Percentiles rank a stretch among this genome's conserved stretches.
Conservation (phyloP, 306 rosid species). For the Begonia peltatifolia region DNA sequence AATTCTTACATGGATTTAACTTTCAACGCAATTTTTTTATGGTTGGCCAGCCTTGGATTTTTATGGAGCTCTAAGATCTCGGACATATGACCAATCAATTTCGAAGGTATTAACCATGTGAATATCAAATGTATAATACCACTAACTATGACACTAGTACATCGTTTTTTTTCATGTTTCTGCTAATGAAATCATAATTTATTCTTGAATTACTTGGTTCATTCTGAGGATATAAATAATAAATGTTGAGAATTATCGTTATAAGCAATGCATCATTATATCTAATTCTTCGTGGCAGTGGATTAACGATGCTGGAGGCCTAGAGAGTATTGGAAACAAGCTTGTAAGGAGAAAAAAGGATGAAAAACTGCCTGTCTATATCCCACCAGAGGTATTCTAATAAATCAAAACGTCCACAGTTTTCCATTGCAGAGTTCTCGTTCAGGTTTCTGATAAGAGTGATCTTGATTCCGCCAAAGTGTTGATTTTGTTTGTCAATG, state of each 20-base stretch:
- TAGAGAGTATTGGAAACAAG: slow-evolving; percentile 54
- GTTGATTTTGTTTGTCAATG: background rate
- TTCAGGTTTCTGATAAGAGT: slow-evolving; percentile 4
- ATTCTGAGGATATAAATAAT: background rate
- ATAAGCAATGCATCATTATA: slow-evolving; percentile 1
- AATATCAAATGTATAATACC: slow-evolving; percentile 9
- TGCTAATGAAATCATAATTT: background rate
- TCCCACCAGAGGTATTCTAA: slow-evolving; percentile 67
- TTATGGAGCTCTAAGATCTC: slow-evolving; percentile 90
- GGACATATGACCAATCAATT: slow-evolving; percentile 70
- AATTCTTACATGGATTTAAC: background rate
- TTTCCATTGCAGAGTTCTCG: no score
- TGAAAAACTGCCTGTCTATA: slow-evolving; percentile 60
- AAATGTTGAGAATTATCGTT: background rate
- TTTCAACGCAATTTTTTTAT: slow-evolving; percentile 7
- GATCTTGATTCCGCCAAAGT: slow-evolving; percentile 5
- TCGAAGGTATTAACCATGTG: slow-evolving; percentile 45
- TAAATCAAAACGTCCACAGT: background rate
- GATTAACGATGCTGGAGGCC: slow-evolving; percentile 84
- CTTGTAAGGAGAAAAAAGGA: slow-evolving; percentile 48
- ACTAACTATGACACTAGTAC: background rate
- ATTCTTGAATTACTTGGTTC: no score
- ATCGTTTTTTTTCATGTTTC: background rate
- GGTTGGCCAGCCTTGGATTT: slow-evolving; percentile 78
- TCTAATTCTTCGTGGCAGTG: slow-evolving; percentile 38